Percentiles rank a stretch among this genome's conserved stretches.
Conservation (phyloP, 805 yeast species). For the Schwanniomyces polymorphus region DNA sequence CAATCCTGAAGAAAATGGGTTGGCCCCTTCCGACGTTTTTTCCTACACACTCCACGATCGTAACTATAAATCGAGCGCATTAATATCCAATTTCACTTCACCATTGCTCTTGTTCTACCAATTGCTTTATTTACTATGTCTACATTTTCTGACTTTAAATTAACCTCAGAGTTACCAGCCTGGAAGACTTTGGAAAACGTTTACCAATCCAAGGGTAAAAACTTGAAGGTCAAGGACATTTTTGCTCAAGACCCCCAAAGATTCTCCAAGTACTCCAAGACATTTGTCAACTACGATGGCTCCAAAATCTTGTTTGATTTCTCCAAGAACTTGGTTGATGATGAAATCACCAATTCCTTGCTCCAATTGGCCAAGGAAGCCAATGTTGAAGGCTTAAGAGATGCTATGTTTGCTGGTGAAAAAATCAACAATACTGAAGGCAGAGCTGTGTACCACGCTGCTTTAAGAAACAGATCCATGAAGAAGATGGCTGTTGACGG, state of each 20-base stretch:
- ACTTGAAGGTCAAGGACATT: constrained; percentile 72
- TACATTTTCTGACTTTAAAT: constrained; percentile 39
- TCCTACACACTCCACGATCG: background rate
- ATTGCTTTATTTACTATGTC: constrained; percentile 2
- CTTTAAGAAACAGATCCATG: constrained; percentile 89
- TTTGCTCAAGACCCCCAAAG: constrained; percentile 75
- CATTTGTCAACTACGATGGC: constrained; percentile 82
- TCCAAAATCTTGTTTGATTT: constrained; percentile 91
- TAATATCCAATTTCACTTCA: background rate
- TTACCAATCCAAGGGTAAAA: constrained; percentile 69
- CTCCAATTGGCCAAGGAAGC: constrained; percentile 87
- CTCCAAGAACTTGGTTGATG: constrained; percentile 91
- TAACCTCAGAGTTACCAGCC: constrained; percentile 74
- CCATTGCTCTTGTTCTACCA: background rate
- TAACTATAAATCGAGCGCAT: background rate
- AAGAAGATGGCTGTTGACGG: constrained; percentile 89
- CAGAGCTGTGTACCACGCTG: constrained; percentile 96
- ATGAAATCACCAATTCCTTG: constrained; percentile 69
- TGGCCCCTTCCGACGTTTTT: background rate
- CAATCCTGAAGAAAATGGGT: background rate
- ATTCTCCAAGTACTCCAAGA: constrained; percentile 71
- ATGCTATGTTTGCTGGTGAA: constrained; percentile 88
- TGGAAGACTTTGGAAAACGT: constrained; percentile 77
- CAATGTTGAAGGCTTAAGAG: constrained; percentile 81
- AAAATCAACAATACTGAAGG: constrained; percentile 95